Percentiles rank a stretch among this genome's conserved stretches.
These are phyloP conservation scores for Talaromyces pinophilus DNA, from an alignment of 2,329 filamentous ascomycete genomes.

Conservation along the genomic window DNA sequence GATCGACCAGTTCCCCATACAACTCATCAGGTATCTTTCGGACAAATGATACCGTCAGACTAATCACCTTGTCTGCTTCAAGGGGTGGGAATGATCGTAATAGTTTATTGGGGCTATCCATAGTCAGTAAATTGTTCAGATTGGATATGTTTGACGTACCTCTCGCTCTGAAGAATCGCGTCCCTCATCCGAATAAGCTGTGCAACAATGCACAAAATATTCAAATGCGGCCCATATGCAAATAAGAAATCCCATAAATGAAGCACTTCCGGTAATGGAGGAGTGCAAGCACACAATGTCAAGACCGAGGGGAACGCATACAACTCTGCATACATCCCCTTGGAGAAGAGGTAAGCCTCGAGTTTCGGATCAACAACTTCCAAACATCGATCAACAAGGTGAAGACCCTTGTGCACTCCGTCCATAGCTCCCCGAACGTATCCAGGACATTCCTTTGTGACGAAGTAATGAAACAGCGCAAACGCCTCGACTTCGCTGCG, in stretches of 20 bases:
- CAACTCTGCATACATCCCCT: conserved; percentile 87
- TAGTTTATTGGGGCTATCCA: conserved; percentile 81
- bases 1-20: conserved; percentile 84
- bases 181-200: conserved; percentile 88
- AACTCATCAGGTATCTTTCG: conserved; percentile 87
- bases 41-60: conserved; percentile 80
- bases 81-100: conserved; percentile 84
- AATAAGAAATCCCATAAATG: conserved; percentile 97
- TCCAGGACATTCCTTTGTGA: conserved; percentile 84
- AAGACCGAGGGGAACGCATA: conserved; percentile 96
- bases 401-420: conserved; percentile 88
- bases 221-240: conserved; percentile 90
- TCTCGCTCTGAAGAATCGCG: conserved; percentile 77
- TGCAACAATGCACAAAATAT: conserved; percentile 93
- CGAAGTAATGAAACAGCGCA: conserved; percentile 81
- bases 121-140: neutral
- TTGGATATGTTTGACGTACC: conserved; percentile 55
- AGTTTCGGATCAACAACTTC: conserved; percentile 89
- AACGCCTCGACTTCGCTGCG: conserved; percentile 95
- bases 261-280: conserved; percentile 88
- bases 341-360: conserved; percentile 77
- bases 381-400: conserved; percentile 87
- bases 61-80: conserved; percentile 80
- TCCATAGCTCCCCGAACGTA: conserved; percentile 98
- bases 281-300: conserved; percentile 93